Evolutionary conservation across 192 early-diverging fungal genomes (phyloP).

Genomic region (Gonapodya sp.): DNA sequence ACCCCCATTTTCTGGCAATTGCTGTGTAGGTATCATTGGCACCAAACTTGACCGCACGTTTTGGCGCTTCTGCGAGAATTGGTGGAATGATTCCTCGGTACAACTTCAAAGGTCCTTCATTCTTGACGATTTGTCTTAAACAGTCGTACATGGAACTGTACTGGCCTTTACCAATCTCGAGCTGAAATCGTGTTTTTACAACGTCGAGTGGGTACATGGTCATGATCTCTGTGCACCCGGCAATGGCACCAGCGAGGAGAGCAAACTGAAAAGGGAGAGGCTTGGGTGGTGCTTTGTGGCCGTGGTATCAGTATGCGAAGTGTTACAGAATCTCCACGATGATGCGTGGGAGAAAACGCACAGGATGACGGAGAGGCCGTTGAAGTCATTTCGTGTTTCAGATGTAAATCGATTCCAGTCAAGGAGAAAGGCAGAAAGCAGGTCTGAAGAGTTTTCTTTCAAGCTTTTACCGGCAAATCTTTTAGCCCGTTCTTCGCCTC

Average conservation of each 20-base stretch:
- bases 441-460: too few species aligned
- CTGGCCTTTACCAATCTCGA: conserved; percentile 54
- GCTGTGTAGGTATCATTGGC: conserved; percentile 9
- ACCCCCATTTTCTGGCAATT: background rate
- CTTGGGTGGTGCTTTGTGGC: background rate
- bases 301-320: background rate
- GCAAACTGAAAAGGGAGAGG: conserved; percentile 66
- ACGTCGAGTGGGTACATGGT: conserved; percentile 92
- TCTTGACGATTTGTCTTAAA: conserved; percentile 55
- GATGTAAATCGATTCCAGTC: too few species aligned
- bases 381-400: too few species aligned
- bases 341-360: too few species aligned
- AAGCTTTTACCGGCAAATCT: too few species aligned
- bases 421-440: too few species aligned
- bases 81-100: conserved; percentile 94
- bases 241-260: conserved; percentile 68
- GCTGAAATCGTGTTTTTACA: conserved; percentile 92
- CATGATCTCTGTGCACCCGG: conserved; percentile 84
- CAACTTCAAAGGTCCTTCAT: conserved; percentile 49
- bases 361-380: too few species aligned
- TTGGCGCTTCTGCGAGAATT: conserved; percentile 71
- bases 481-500: too few species aligned
- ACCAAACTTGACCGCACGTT: conserved; percentile 12
- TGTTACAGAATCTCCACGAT: background rate
- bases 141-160: conserved; percentile 57